A percentile compares a stretch with the other conserved stretches of the same genome.
Evolutionary conservation across 148 eudicot species (phyloP).

Genomic region (Diospyros lotus): DNA sequence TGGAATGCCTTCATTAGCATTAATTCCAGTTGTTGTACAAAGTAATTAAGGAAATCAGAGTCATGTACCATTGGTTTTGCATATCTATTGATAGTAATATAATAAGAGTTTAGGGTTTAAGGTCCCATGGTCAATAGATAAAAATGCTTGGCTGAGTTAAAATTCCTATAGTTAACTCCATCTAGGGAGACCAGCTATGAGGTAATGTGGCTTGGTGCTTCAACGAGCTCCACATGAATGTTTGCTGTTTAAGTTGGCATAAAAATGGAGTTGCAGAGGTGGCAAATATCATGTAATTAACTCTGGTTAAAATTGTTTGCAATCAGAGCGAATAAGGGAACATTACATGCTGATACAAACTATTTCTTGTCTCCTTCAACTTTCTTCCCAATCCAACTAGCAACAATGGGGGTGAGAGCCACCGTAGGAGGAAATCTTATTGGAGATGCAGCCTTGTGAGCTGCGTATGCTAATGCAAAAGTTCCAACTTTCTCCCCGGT

Average conservation of each 20-base stretch:
- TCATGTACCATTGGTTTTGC: not conserved
- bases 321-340: not conserved
- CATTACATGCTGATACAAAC: not conserved
- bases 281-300: not conserved
- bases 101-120: not conserved
- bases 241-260: not conserved
- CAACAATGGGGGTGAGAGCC: constrained; percentile 91
- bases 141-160: not conserved
- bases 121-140: too few relatives aligned
- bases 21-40: constrained; percentile 6
- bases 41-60: not conserved
- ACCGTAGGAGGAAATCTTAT: constrained; percentile 98
- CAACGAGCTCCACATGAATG: not conserved
- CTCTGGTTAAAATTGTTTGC: not conserved
- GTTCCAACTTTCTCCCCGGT: constrained; percentile 94
- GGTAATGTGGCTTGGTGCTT: not conserved
- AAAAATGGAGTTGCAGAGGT: not conserved
- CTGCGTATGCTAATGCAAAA: constrained; percentile 98
- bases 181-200: too few relatives aligned
- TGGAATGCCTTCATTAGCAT: constrained; percentile 8
- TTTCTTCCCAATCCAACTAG: constrained; percentile 88
- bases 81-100: not conserved
- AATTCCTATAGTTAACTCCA: not conserved
- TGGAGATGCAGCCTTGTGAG: constrained; percentile 96
- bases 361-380: constrained; percentile 43